These are phyloP conservation scores for Epichloe brachyelytri DNA, from an alignment of 2,329 filamentous ascomycete genomes.

Conservation along the genomic window DNA sequence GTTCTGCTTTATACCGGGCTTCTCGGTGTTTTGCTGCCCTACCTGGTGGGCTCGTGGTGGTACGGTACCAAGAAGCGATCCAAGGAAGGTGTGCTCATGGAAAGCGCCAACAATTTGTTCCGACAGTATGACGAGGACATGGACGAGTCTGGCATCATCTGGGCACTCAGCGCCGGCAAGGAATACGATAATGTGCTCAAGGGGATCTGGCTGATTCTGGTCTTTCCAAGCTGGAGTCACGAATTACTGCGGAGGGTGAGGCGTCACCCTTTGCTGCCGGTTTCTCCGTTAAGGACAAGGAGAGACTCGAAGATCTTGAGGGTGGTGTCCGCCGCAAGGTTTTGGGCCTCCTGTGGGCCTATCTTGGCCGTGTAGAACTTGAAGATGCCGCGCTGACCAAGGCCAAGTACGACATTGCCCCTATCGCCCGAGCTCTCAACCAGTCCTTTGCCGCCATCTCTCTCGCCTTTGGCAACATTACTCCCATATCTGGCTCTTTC, in stretches of 20 bases:
- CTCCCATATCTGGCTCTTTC: slow-evolving; percentile 72
- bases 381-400: slow-evolving; percentile 64
- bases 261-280: slow-evolving; percentile 38
- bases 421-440: slow-evolving; percentile 73
- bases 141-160: slow-evolving; percentile 65
- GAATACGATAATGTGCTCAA: slow-evolving; percentile 70
- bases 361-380: slow-evolving; percentile 78
- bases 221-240: slow-evolving; percentile 72
- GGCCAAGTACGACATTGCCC: slow-evolving; percentile 81
- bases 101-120: slow-evolving; percentile 91
- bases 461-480: slow-evolving; percentile 74
- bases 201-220: slow-evolving; percentile 66
- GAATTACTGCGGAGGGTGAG: slow-evolving; percentile 52
- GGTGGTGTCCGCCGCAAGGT: slow-evolving; percentile 72
- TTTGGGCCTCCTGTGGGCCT: slow-evolving; percentile 85
- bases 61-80: slow-evolving; percentile 90
- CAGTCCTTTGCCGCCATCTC: slow-evolving; percentile 79
- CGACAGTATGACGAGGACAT: slow-evolving; percentile 80
- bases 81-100: slow-evolving; percentile 84
- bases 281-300: slow-evolving; percentile 60
- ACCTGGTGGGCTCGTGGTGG: slow-evolving; percentile 95
- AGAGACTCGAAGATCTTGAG: slow-evolving; percentile 68
- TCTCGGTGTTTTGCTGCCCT: slow-evolving; percentile 81
- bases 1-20: slow-evolving; percentile 78
- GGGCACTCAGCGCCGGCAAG: slow-evolving; percentile 70